These are phyloP conservation scores for Leccinum boreale DNA, from an alignment of 768 basidiomycete species.

Conservation along the genomic window DNA sequence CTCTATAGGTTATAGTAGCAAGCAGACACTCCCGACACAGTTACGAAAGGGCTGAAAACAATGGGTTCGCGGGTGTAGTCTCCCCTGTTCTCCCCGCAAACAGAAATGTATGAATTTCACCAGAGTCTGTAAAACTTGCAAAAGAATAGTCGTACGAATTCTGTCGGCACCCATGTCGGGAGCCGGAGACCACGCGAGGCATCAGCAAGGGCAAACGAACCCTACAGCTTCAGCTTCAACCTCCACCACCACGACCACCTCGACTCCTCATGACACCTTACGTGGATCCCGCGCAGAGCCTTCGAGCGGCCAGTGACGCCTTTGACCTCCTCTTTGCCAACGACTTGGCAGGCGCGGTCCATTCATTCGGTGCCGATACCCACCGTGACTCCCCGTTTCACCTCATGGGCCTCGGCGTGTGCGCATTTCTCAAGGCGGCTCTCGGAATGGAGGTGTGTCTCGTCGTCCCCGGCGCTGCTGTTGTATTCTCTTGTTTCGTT, in stretches of 20 bases:
- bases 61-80: no score
- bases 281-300: slow-evolving; percentile 27
- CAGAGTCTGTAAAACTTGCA: no score
- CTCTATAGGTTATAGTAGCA: no score
- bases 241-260: slow-evolving; percentile 1
- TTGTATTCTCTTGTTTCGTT: not conserved
- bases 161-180: slow-evolving; percentile 3
- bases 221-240: not conserved
- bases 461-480: not conserved
- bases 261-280: not conserved
- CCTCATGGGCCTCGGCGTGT: slow-evolving; percentile 66
- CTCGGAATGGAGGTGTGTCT: slow-evolving; percentile 70
- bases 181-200: slow-evolving; percentile 1
- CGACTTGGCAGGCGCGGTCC: slow-evolving; percentile 53
- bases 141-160: no score
- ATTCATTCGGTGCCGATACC: slow-evolving; percentile 36
- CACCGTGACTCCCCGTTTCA: slow-evolving; percentile 62
- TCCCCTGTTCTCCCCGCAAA: no score
- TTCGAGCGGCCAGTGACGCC: slow-evolving; percentile 42
- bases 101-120: no score
- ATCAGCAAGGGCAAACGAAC: not conserved
- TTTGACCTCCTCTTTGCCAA: slow-evolving; percentile 72
- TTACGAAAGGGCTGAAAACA: no score
- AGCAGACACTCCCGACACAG: no score
- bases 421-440: slow-evolving; percentile 73